These are phyloP conservation scores for Malassezia arunalokei DNA, from an alignment of 1,284 basidiomycete species.

Conservation along the genomic window DNA sequence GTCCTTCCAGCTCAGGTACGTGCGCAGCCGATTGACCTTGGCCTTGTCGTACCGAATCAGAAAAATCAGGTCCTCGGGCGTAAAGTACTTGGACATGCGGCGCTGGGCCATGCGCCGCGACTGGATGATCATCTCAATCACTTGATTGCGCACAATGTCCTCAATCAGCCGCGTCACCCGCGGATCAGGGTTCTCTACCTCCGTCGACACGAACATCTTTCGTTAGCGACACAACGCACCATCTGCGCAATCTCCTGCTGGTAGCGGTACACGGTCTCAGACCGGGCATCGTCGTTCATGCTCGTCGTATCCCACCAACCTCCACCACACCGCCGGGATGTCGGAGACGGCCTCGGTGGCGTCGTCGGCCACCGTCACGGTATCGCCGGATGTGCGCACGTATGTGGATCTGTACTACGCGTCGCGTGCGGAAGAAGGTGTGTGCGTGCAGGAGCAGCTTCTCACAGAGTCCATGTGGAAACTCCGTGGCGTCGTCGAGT, in stretches of 20 bases:
- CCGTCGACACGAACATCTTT: slow-evolving; percentile 92
- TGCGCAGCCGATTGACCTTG: slow-evolving; percentile 81
- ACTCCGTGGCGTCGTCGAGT: slow-evolving; percentile 20
- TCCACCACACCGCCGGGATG: too few species aligned
- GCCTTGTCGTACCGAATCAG: slow-evolving; percentile 86
- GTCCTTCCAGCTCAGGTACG: slow-evolving; percentile 96
- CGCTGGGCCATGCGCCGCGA: slow-evolving; percentile 70
- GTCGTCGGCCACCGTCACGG: neutral
- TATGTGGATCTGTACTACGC: neutral
- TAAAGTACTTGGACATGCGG: slow-evolving; percentile 69
- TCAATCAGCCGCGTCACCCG: slow-evolving; percentile 85
- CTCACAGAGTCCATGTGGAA: slow-evolving; percentile 18
- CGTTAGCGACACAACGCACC: slow-evolving; percentile 47
- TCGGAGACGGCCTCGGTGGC: too few species aligned
- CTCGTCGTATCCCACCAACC: too few species aligned
- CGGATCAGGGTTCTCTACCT: slow-evolving; percentile 73
- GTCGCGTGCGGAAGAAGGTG: slow-evolving; percentile 16
- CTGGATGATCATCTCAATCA: slow-evolving; percentile 84
- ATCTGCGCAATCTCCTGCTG: slow-evolving; percentile 65
- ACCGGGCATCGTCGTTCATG: slow-evolving; percentile 7
- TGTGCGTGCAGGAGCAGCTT: slow-evolving; percentile 14
- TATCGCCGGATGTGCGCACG: neutral
- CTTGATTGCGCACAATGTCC: slow-evolving; percentile 83
- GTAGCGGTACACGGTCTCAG: slow-evolving; percentile 28
- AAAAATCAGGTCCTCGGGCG: slow-evolving; percentile 89